Evolutionary conservation across 495 filamentous ascomycete species (phyloP).

Genomic region (Xylaria castorea): DNA sequence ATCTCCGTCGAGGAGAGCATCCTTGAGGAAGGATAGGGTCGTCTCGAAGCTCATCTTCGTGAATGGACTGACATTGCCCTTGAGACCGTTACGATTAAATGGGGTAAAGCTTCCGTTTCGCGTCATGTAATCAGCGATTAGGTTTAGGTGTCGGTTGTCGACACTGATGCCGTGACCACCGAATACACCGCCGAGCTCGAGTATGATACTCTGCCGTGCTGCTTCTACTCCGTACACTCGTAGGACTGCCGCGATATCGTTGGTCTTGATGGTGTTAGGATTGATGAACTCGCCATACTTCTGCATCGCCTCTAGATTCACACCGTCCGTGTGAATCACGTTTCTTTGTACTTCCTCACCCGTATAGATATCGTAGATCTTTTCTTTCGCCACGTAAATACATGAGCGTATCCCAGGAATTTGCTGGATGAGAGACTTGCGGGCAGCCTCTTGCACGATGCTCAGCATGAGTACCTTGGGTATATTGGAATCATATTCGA

Average conservation of each 20-base stretch:
- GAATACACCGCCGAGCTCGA: slow-evolving; percentile 88
- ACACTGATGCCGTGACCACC: slow-evolving; percentile 90
- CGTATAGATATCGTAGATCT: slow-evolving; percentile 56
- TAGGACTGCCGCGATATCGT: slow-evolving; percentile 87
- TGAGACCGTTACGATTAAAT: slow-evolving; percentile 89
- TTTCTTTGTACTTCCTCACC: slow-evolving; percentile 55
- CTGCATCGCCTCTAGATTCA: slow-evolving; percentile 90
- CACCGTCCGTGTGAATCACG: slow-evolving; percentile 78
- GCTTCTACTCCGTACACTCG: slow-evolving; percentile 92
- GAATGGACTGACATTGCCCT: slow-evolving; percentile 82
- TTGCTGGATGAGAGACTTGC: slow-evolving; percentile 82
- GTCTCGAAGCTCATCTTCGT: slow-evolving; percentile 99
- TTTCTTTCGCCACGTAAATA: slow-evolving; percentile 70
- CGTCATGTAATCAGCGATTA: slow-evolving; percentile 98
- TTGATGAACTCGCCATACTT: slow-evolving; percentile 86
- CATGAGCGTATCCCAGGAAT: slow-evolving; percentile 77
- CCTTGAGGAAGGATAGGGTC: slow-evolving; percentile 88
- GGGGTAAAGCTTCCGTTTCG: slow-evolving; percentile 82
- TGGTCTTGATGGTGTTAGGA: slow-evolving; percentile 85
- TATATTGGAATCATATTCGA: slow-evolving; percentile 81
- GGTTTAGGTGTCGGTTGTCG: slow-evolving; percentile 88
- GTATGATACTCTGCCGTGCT: slow-evolving; percentile 81
- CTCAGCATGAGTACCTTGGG: slow-evolving; percentile 94
- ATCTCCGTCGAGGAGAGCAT: slow-evolving; percentile 87
- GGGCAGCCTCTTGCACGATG: slow-evolving; percentile 79